These are phyloP conservation scores for Monosporozyma aquatica DNA, from an alignment of 805 yeast species.

Conservation along the genomic window DNA sequence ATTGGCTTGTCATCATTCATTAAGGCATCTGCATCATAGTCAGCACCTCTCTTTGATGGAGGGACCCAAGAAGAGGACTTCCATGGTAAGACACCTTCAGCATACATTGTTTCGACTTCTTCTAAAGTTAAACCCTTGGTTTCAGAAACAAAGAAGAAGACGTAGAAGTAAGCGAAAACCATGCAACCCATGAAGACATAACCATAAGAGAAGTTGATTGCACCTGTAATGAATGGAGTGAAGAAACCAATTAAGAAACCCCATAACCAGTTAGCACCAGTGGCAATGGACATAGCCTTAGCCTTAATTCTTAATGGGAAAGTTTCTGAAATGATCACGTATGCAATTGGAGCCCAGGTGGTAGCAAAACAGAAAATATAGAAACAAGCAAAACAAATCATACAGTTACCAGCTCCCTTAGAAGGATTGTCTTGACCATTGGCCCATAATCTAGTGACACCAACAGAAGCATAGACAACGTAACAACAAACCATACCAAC, in stretches of 20 bases:
- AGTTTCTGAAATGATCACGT: slow-evolving; percentile 58
- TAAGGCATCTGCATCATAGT: slow-evolving; percentile 23
- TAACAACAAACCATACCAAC: slow-evolving; percentile 41
- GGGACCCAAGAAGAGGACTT: slow-evolving; percentile 46
- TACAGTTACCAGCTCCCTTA: slow-evolving; percentile 55
- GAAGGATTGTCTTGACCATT: slow-evolving; percentile 31
- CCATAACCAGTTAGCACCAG: slow-evolving; percentile 61
- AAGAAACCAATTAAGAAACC: slow-evolving; percentile 61
- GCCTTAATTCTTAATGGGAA: slow-evolving; percentile 66
- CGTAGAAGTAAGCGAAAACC: slow-evolving; percentile 52
- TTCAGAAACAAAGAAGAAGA: slow-evolving; percentile 64
- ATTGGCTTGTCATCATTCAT: slow-evolving; percentile 26
- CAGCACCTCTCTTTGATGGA: slow-evolving; percentile 31
- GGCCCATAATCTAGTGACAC: slow-evolving; percentile 42
- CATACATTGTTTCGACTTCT: slow-evolving; percentile 63
- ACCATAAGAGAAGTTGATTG: slow-evolving; percentile 66
- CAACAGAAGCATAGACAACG: slow-evolving; percentile 50
- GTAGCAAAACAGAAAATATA: slow-evolving; percentile 69
- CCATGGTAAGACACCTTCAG: slow-evolving; percentile 38
- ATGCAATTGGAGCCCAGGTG: slow-evolving; percentile 71
- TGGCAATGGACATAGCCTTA: slow-evolving; percentile 50
- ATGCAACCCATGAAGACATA: slow-evolving; percentile 55
- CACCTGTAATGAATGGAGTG: slow-evolving; percentile 63
- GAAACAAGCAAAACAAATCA: slow-evolving; percentile 66
- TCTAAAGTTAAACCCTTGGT: slow-evolving; percentile 77